Base-by-base conservation (phyloP, 805 yeast species). In the Wickerhamomyces queroliae region DNA sequence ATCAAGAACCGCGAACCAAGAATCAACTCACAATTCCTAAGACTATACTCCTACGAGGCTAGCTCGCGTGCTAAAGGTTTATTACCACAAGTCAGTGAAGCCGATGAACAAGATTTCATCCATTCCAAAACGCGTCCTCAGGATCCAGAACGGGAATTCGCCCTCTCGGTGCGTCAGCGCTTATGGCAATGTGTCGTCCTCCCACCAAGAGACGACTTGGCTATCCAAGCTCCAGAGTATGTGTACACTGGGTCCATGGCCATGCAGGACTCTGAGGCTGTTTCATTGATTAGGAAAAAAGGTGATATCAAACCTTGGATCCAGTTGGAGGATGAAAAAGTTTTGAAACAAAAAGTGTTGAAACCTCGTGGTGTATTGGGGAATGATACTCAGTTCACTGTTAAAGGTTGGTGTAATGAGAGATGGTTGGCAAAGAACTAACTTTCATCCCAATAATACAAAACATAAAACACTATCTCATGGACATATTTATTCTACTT, bases 131-230 rank as follows among this genome's bases (percentile, higher is more conserved):
- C 18, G 22, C n/a, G 43, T 28, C 34, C 30, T 42, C 13, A 44
- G 42, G 8, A 45, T 45, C 18, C 56, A 59, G 25, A 64, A 62
- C 10, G 15, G 5, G 65, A 61, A 35, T 47, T 75, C 18, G 72
- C 74, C 1, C 52, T 63, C 8, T 40, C 64, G 15, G 64, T 76
- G 4, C 59, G 76, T 39, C 76, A 74, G 33, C 70, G 74, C 49
- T 55, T 77, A 34, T 76, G 80, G 80, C 62, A 65, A 27, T 66
- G 63, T 37, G 78, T 78, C 13, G 64, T 78, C 5, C 52, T 78
- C 24, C 69, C 72, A 4, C 80, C 83, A 19, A 60, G 82, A 33
- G 41, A 45, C 2, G 84, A 77, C 46, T 43, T 49, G 1, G 43
- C 52, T 9, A 67, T 66, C 17, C 59, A 58, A 43, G 38, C 59